A percentile compares a stretch with the other conserved stretches of the same genome.
Evolutionary conservation across 2,329 filamentous ascomycete genomes (phyloP).

Genomic region (Grosmannia clavigera): DNA sequence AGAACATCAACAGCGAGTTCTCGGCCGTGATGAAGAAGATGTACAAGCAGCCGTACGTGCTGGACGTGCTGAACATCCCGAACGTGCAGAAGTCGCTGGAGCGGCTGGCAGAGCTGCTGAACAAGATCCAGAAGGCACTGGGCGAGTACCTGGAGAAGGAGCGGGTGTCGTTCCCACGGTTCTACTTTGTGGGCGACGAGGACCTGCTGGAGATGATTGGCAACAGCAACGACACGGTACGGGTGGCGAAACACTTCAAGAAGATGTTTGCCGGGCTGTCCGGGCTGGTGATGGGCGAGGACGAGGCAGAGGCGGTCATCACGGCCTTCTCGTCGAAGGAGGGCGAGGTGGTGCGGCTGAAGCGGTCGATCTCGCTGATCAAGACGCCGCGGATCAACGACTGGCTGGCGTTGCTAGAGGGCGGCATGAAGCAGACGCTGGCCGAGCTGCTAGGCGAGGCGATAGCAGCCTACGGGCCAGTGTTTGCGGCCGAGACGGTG

Average conservation of each 20-base stretch:
- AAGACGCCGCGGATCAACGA: conserved; percentile 98
- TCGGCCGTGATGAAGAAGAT: conserved; percentile 99
- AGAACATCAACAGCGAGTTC: conserved; percentile 99
- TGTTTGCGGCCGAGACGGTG: conserved; percentile 61
- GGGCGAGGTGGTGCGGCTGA: conserved; percentile 75
- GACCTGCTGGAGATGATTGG: conserved; percentile 98
- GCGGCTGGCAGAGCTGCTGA: conserved; percentile 86
- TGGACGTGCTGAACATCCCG: conserved; percentile 91
- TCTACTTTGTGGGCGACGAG: conserved; percentile 99
- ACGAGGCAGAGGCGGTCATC: conserved; percentile 54
- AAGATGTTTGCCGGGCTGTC: conserved; percentile 99
- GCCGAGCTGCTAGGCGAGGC: conserved; percentile 85
- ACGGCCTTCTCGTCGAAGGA: conserved; percentile 92
- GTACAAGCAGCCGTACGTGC: conserved; percentile 86
- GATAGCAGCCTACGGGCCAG: conserved; percentile 64
- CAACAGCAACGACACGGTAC: conserved; percentile 93
- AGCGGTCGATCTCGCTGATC: conserved; percentile 80
- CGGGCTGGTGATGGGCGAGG: conserved; percentile 71
- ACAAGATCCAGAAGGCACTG: conserved; percentile 98
- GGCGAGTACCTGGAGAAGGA: conserved; percentile 98
- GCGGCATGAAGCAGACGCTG: conserved; percentile 85
- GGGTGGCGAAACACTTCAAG: conserved; percentile 96
- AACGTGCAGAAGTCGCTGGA: conserved; percentile 94
- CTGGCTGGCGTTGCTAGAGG: conserved; percentile 89
- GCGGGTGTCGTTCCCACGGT: conserved; percentile 91